Base-by-base conservation (phyloP, 805 yeast species). In the Phaffomyces opuntiae region DNA sequence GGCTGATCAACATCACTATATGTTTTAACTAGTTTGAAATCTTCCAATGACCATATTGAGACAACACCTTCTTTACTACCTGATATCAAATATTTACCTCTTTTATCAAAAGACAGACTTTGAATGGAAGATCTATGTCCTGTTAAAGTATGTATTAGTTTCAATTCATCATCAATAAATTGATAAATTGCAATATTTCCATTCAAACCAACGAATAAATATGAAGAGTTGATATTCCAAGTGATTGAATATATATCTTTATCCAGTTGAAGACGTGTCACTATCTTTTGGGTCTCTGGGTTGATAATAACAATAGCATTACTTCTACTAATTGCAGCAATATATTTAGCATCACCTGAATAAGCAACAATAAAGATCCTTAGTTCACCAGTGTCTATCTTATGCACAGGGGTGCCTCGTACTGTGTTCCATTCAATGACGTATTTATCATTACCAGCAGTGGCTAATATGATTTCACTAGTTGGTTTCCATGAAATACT, bases 11-110 rank as follows among this genome's bases (percentile, higher is more conserved):
- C 59, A n/a, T 64, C 52, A 34, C 73, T 59, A 12, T 74, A 53
- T 0, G 73, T 70, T 33, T 59, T 56, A n/a, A 55, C 46, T 39
- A 67, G 64, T 44, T 68, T 60, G 61, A 77, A 60, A 26, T 67
- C 65, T 2, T 57, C 48, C 8, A 73, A 56, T 36, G 67, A 64
- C 81, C 82, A 79, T 11, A 77, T 36, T 17, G 78, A 68, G 7
- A 77, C 69, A 17, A 74, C 67, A 25, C 84, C 84, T 49, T 79
- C 85, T 45, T 70, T 72, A 17, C 81, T 67, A 0, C 85, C 87
- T 2, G 72, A 72, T 3, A 74, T 71, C 11, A 82, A 46, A 51
- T 60, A 73, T 21, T 62, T 53, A 0, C 83, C 87, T 42, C 68
- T 55, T 4, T 82, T 81, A 53, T 78, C 84, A 43, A 78, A 60